Conservation (phyloP, 2,329 filamentous ascomycete genomes). For the Colletotrichum sp. region DNA sequence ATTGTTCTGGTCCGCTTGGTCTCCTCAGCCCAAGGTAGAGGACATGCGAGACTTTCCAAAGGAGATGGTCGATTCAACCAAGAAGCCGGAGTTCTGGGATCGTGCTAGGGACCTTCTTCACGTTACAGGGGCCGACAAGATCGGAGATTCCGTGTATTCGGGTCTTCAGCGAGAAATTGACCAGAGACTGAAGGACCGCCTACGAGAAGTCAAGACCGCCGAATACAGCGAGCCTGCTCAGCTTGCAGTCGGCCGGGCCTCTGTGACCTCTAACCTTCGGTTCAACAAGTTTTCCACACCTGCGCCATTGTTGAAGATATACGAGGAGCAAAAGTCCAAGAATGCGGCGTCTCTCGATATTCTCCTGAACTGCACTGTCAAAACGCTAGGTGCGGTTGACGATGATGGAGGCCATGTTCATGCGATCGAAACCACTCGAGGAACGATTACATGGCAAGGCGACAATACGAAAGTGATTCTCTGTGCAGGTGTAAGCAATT, state of each 20-base stretch:
- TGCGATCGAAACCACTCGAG: neutral
- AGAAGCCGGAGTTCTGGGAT: rapidly evolving
- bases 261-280: rapidly evolving
- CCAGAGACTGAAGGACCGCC: neutral
- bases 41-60: neutral
- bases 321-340: neutral
- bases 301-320: neutral
- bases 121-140: neutral
- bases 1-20: neutral
- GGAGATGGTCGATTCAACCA: neutral
- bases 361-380: neutral
- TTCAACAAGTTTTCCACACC: neutral
- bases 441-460: neutral
- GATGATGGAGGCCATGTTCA: neutral
- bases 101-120: rapidly evolving
- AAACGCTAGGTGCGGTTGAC: neutral
- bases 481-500: neutral
- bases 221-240: neutral
- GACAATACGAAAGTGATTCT: neutral
- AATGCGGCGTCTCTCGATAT: neutral
- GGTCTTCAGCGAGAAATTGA: neutral
- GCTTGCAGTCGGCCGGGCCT: neutral
- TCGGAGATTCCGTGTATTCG: neutral
- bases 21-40: rapidly evolving
- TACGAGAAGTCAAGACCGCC: rapidly evolving